These are phyloP conservation scores for Boletellus ananiceps DNA, from an alignment of 768 basidiomycete species.

Conservation along the genomic window DNA sequence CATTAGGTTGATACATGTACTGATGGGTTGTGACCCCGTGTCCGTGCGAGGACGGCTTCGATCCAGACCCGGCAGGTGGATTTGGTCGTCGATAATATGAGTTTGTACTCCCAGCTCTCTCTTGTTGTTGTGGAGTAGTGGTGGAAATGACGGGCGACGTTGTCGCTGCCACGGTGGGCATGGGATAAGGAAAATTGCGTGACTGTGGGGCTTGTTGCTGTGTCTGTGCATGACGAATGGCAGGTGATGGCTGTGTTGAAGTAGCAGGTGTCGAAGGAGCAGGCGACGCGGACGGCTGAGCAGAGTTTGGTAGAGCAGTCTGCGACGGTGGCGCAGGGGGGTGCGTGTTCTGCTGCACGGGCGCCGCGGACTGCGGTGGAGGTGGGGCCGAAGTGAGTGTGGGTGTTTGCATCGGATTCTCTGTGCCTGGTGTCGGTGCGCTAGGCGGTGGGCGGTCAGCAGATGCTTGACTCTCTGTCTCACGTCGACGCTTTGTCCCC, in stretches of 20 bases:
- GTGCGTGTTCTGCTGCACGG: conserved; percentile 23
- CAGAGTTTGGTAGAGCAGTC: conserved; percentile 21
- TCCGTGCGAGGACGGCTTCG: conserved; percentile 22
- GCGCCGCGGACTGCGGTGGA: conserved; percentile 15
- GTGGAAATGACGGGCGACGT: conserved; percentile 53
- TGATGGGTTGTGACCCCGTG: conserved; percentile 33
- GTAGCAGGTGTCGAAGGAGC: conserved; percentile 32
- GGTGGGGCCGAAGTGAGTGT: conserved; percentile 25
- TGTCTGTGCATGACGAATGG: conserved; percentile 28
- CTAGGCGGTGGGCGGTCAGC: conserved; percentile 23
- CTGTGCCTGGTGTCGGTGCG: conserved; percentile 18
- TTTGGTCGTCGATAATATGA: conserved; percentile 55
- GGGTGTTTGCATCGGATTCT: conserved; percentile 16
- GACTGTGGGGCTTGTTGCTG: conserved; percentile 26
- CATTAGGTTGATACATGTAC: conserved; percentile 46
- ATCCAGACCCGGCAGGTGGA: conserved; percentile 19
- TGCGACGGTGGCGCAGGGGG: conserved; percentile 33
- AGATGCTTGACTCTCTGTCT: conserved; percentile 32
- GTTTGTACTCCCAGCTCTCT: conserved; percentile 28
- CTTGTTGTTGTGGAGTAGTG: conserved; percentile 37
- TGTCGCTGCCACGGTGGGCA: conserved; percentile 65
- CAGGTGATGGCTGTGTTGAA: conserved; percentile 34
- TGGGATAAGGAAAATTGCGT: conserved; percentile 55
- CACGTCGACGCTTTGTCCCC: conserved; percentile 57
- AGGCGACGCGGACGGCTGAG: conserved; percentile 31